Base-by-base conservation (phyloP, 192 early-diverging fungal genomes). In the Mortierella hygrophila region DNA sequence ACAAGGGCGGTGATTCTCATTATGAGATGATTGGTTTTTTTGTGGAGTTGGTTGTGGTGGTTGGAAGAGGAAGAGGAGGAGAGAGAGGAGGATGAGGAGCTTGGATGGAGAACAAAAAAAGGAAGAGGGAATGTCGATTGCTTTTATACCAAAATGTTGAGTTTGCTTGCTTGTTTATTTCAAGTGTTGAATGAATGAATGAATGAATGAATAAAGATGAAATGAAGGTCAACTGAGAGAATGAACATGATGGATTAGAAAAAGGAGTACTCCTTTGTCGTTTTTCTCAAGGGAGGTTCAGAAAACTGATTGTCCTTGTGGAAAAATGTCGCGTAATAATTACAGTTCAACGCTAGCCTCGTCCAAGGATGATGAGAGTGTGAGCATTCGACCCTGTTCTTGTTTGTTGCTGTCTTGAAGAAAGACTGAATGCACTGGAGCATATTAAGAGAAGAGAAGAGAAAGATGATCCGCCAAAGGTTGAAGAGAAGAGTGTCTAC, bases 1-100 rank as follows among this genome's bases (percentile, higher is more conserved):
- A 80, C n/a, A 44, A 80, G 63, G 40, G 79, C 63, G 44, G 79
- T 74, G 79, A 74, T 68, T 42, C 65, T 80, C 79, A 80, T 80
- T 65, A 29, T 55, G 77, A 37, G 10, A 37, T 47, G 8, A 9
- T 32, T 70, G 38, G 42, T 41, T 26, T 32, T 77, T 49, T 21
- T 40, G 16, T 32, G 60, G 26, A 8, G 29, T 8, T 4, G n/a
- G 60, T 41, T 37, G 60, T 32, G 38, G n/a, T 42, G 70, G 18
- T 71, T 71, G 18, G 21, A 29, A 15, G 18, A 41, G 38, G 70
- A 71, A 9, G 40, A 41, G 70, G 40, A 6, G 70, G 8, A 8
- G 18, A 23, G 54, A 40, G 40, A 16, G 44, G 44, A 55, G 32
- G 52, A 55, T 20, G 15, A 35, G 7, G 35, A 42, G 21, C 16